These are phyloP conservation scores for Xerocomus nothofagi DNA, from an alignment of 1,284 basidiomycete species.

Conservation along the genomic window DNA sequence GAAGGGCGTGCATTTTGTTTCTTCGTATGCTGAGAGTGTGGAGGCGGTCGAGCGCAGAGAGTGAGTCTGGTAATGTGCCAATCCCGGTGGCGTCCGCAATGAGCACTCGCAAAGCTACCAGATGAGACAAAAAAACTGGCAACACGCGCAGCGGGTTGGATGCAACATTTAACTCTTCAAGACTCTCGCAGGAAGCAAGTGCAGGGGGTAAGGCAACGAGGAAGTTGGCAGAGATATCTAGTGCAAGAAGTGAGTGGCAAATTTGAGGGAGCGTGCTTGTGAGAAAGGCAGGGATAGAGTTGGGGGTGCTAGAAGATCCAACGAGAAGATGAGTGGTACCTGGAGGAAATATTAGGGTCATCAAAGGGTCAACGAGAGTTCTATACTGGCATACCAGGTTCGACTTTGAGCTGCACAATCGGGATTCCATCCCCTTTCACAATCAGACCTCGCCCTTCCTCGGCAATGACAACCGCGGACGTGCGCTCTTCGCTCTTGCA, in stretches of 20 bases:
- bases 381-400: constrained; percentile 56
- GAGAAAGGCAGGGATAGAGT: constrained; percentile 74
- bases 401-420: constrained; percentile 60
- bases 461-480: constrained; percentile 72
- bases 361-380: background rate
- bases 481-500: constrained; percentile 65
- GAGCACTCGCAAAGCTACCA: constrained; percentile 80
- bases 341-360: constrained; percentile 32
- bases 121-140: constrained; percentile 78
- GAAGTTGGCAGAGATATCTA: constrained; percentile 89
- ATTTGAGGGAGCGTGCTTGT: constrained; percentile 69
- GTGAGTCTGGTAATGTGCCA: constrained; percentile 65
- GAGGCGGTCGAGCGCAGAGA: constrained; percentile 69
- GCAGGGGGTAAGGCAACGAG: constrained; percentile 79
- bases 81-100: constrained; percentile 89
- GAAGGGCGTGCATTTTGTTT: constrained; percentile 88
- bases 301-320: constrained; percentile 72
- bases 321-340: constrained; percentile 90
- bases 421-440: constrained; percentile 66
- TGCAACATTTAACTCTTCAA: constrained; percentile 95
- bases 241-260: constrained; percentile 73
- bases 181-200: constrained; percentile 71
- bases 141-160: constrained; percentile 85
- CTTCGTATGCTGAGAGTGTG: constrained; percentile 86
- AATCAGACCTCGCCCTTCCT: constrained; percentile 79